phyloP scores from a whole-genome alignment of 140 eudicot species.

The Cichorium intybus region DNA sequence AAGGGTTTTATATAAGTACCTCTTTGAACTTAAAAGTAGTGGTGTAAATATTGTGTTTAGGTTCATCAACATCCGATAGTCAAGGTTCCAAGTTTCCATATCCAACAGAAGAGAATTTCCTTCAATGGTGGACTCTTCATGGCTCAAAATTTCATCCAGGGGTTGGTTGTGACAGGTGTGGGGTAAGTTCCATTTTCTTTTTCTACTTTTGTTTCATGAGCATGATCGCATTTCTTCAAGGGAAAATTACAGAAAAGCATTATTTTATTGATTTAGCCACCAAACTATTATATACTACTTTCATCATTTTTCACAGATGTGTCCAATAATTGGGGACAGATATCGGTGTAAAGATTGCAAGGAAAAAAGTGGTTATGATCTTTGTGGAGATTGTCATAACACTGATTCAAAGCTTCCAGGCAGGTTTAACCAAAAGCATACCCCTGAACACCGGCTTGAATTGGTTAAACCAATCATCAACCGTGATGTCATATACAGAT shows the following conservation, averaged over 20 bases:
- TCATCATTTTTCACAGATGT: conserved; percentile 45
- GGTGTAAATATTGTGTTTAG: conserved; percentile 25
- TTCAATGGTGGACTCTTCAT: conserved; percentile 53
- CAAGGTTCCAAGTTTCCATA: conserved; percentile 29
- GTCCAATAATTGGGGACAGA: conserved; percentile 71
- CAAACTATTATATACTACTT: not conserved
- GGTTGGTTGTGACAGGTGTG: conserved; percentile 74
- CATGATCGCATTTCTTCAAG: not conserved
- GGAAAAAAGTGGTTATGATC: conserved; percentile 56
- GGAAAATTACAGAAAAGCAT: not conserved
- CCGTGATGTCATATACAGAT: conserved; percentile 29
- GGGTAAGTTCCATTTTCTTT: conserved; percentile 42
- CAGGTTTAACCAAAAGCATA: conserved; percentile 73
- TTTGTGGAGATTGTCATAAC: conserved; percentile 68
- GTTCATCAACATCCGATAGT: conserved; percentile 32
- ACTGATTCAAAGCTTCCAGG: conserved; percentile 64
- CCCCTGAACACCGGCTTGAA: conserved; percentile 66
- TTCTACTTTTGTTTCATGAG: not conserved
- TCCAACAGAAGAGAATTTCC: conserved; percentile 39
- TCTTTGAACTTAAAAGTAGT: not conserved
- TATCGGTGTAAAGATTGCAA: conserved; percentile 69
- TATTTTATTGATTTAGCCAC: not conserved
- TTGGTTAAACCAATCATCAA: conserved; percentile 33
- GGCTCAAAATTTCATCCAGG: conserved; percentile 50
- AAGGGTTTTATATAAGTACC: not conserved